These are phyloP conservation scores for Sparassis latifolia DNA, from an alignment of 1,284 basidiomycete species.

Conservation along the genomic window DNA sequence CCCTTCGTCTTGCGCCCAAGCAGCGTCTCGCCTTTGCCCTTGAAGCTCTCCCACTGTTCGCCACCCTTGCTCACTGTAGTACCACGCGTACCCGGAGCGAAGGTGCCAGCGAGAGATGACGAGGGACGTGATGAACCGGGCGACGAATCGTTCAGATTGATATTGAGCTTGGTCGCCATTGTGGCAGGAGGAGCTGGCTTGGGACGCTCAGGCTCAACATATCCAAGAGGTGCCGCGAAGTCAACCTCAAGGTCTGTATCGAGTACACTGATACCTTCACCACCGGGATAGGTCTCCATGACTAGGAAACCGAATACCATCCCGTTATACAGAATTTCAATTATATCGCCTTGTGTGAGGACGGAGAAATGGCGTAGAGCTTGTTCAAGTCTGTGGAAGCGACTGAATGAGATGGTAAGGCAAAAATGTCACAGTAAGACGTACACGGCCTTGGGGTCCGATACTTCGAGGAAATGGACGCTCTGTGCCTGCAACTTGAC, in stretches of 20 bases:
- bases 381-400: constrained; percentile 73
- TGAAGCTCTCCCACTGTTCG: constrained; percentile 88
- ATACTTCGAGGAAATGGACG: constrained; percentile 90
- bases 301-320: constrained; percentile 94
- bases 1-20: constrained; percentile 87
- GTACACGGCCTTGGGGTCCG: constrained; percentile 95
- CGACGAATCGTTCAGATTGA: constrained; percentile 81
- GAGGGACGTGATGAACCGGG: constrained; percentile 77
- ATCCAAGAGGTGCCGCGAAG: constrained; percentile 71
- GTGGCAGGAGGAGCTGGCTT: constrained; percentile 79
- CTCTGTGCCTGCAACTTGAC: constrained; percentile 97
- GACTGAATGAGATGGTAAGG: background rate
- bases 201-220: constrained; percentile 86
- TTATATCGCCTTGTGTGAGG: constrained; percentile 85
- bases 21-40: constrained; percentile 86
- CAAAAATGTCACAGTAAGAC: constrained; percentile 26
- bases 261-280: constrained; percentile 83
- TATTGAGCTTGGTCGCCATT: constrained; percentile 97
- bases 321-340: constrained; percentile 88
- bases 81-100: constrained; percentile 40
- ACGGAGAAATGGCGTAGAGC: constrained; percentile 92
- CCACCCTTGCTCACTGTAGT: constrained; percentile 63
- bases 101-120: constrained; percentile 66
- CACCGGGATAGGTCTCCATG: constrained; percentile 90
- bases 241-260: constrained; percentile 96